Percentiles rank a stretch among this genome's conserved stretches.
These are phyloP conservation scores for Populus alba DNA, from an alignment of 345 rosid species.

Conservation along the genomic window DNA sequence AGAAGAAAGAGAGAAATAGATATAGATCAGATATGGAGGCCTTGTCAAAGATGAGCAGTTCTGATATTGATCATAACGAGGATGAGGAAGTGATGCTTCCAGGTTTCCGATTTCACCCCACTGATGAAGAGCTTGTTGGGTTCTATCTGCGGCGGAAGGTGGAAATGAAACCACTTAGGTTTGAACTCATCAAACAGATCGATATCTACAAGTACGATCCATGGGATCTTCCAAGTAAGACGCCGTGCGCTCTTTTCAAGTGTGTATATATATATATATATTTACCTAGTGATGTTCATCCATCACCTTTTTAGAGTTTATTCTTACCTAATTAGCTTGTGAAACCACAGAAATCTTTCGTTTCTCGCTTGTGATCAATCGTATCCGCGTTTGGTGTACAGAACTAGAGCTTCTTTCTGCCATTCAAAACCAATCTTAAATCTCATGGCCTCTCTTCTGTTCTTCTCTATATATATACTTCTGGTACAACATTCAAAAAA, in stretches of 20 bases:
- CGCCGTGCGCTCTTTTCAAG: not conserved
- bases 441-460: too few species aligned
- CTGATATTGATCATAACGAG: not conserved
- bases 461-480: not conserved
- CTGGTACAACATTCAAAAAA: too few species aligned
- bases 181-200: not conserved
- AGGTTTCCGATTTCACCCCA: slow-evolving; percentile 1
- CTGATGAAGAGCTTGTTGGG: not conserved
- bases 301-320: not conserved
- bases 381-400: not conserved
- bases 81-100: not conserved
- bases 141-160: not conserved
- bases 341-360: not conserved
- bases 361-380: not conserved
- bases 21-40: not conserved
- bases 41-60: not conserved
- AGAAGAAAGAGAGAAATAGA: not conserved
- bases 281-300: not conserved
- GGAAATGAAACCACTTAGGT: not conserved
- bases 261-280: not conserved
- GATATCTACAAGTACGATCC: slow-evolving; percentile 1
- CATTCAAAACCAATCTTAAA: not conserved
- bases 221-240: slow-evolving; percentile 1
- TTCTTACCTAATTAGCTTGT: not conserved
- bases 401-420: not conserved